Conservation (phyloP, 768 basidiomycete genomes). For the Pisolithus tinctorius region DNA sequence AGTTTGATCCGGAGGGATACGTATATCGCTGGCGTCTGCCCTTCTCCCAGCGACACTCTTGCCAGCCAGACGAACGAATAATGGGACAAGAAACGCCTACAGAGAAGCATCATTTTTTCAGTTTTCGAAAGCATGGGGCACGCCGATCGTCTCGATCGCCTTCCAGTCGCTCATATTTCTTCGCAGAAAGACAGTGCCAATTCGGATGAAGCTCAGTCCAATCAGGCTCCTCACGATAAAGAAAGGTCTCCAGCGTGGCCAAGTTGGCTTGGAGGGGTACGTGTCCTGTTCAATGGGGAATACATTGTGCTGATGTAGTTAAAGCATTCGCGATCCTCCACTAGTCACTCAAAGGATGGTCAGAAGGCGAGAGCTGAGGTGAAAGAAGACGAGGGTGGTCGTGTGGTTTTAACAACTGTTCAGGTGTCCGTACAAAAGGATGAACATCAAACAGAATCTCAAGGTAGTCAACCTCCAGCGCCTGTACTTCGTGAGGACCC, state of each 20-base stretch:
- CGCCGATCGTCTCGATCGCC: not conserved
- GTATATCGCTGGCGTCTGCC: too few species aligned
- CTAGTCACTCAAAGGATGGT: not conserved
- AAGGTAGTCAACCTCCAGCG: not conserved
- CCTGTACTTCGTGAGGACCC: not conserved
- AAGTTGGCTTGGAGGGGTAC: not conserved
- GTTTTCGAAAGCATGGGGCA: not conserved
- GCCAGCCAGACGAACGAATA: not conserved
- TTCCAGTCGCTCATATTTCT: not conserved
- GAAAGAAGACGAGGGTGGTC: too few species aligned
- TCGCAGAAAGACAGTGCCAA: not conserved
- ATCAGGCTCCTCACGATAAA: not conserved
- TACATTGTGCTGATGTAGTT: not conserved
- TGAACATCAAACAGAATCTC: too few species aligned
- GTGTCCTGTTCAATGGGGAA: not conserved
- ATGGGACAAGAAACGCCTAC: not conserved
- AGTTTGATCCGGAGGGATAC: too few species aligned
- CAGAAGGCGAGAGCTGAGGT: too few species aligned
- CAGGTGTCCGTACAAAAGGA: not conserved
- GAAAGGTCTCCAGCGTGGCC: not conserved
- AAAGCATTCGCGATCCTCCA: not conserved
- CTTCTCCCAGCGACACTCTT: too few species aligned
- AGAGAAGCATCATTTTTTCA: not conserved
- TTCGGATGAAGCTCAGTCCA: not conserved
- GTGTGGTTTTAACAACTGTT: not conserved